Evolutionary conservation across 129 eudicot species (phyloP).

Genomic region (Flaveria ramosissima): DNA sequence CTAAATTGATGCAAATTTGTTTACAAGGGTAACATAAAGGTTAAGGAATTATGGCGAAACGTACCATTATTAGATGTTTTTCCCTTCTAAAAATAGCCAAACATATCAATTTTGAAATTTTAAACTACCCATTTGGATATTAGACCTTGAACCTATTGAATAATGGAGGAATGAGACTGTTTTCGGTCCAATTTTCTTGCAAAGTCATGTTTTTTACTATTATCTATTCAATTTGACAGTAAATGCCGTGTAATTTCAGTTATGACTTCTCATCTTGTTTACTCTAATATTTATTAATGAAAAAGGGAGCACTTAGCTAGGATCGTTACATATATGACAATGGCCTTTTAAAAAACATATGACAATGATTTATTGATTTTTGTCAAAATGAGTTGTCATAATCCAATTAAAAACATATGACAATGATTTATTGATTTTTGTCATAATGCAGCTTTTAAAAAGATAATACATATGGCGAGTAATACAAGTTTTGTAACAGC

Average conservation of each 20-base stretch:
- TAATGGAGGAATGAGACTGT: constrained; percentile 21
- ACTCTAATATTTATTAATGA: no score
- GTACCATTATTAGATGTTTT: background rate
- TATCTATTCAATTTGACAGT: constrained; percentile 7
- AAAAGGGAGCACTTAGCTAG: no score
- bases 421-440: no score
- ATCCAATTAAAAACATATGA: no score
- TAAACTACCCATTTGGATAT: constrained; percentile 23
- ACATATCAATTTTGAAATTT: constrained; percentile 7
- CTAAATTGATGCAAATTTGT: background rate
- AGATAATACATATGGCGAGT: no score
- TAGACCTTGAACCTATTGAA: constrained; percentile 16
- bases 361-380: no score
- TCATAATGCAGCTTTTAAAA: no score
- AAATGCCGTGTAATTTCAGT: constrained; percentile 8
- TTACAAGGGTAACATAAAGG: background rate
- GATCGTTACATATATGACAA: no score
- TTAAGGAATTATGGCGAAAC: constrained; percentile 1
- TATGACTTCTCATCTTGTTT: constrained; percentile 4
- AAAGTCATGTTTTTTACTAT: constrained; percentile 9
- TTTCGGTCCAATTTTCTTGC: background rate
- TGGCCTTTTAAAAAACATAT: no score
- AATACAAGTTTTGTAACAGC: no score
- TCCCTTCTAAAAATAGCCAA: constrained; percentile 1
- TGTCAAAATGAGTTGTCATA: no score